These are phyloP conservation scores for Xenosphaeropsis pyriputrescens DNA, from an alignment of 2,329 filamentous ascomycete species.

Conservation along the genomic window DNA sequence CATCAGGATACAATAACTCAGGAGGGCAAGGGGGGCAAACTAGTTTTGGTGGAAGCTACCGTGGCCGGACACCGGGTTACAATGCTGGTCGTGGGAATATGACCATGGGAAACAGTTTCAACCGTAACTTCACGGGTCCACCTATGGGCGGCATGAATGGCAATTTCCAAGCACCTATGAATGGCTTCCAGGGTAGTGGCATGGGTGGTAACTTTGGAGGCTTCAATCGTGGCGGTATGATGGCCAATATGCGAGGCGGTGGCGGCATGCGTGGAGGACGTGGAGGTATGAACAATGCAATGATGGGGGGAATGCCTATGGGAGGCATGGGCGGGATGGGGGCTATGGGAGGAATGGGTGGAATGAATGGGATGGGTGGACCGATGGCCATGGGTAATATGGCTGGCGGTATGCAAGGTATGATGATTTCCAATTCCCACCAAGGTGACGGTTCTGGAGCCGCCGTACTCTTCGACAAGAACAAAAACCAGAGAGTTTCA, in stretches of 20 bases:
- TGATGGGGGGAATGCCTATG: conserved; percentile 26
- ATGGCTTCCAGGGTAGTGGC: conserved; percentile 29
- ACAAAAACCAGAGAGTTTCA: too few relatives aligned
- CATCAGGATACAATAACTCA: conserved; percentile 30
- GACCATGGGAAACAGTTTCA: conserved; percentile 36
- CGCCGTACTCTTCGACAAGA: too few relatives aligned
- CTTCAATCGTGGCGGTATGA: conserved; percentile 35
- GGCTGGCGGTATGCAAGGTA: conserved; percentile 41
- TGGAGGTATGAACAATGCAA: conserved; percentile 29
- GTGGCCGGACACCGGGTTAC: conserved; percentile 32
- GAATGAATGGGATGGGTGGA: conserved; percentile 33
- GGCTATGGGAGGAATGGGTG: conserved; percentile 24
- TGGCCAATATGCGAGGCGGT: conserved; percentile 34
- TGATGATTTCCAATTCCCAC: conserved; percentile 16
- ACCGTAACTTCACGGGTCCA: conserved; percentile 29
- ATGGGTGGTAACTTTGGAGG: conserved; percentile 32
- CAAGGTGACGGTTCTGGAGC: conserved; percentile 6
- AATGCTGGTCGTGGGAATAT: conserved; percentile 21
- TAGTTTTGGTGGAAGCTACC: conserved; percentile 24
- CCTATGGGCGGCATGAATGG: conserved; percentile 27
- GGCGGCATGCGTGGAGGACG: conserved; percentile 44
- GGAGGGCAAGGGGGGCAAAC: conserved; percentile 16
- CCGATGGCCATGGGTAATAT: conserved; percentile 29
- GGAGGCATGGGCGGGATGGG: conserved; percentile 37
- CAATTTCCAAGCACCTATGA: conserved; percentile 25